Evolutionary conservation across 768 basidiomycete genomes (phyloP), one percentile per base, ranked within the genome.

Genomic region (Tricholomella constricta): DNA sequence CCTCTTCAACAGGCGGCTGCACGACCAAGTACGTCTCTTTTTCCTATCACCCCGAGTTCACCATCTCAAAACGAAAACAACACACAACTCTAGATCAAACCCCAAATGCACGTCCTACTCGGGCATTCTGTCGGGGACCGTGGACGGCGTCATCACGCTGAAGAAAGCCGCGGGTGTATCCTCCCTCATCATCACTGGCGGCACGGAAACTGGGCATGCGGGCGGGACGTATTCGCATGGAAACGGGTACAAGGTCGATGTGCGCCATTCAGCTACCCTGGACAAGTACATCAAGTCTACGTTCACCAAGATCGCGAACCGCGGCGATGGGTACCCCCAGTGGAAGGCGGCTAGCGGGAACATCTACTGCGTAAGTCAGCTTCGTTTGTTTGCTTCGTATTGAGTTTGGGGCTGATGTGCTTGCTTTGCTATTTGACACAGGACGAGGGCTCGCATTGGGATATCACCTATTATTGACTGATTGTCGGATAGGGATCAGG

Each of bases 181-280:
- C 48, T 77, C 78, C 10, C 83, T 88, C 70, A 75, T 89, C 62
- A 79, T 91, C 47, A 90, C 47, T n/a, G 47, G 89, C 0, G 85
- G 86, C 2, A 85, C 67, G 1, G 67, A 69, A 48, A 62, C 62
- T 22, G 68, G 68, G 6, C 68, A 69, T 50, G 63, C 64, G 0
- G 59, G 59, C 23, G 65, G 65, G 8, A 68, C 59, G 1, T 65
- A 60, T 45, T 64, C 64, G 26, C 67, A 68, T 42, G 50, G 31
- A 4, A 68, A 67, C 34, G 65, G 67, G 8, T 68, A 63, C 57
- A 68, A 68, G 43, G 66, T 69, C 43, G 65, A 67, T 43, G 51
- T 68, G 11, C 60, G 62, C 36, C 62, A 65, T 45, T 45, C 54
- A 27, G 57, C 61, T 4, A 43, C 26, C 1, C 27, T 69, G 34